A percentile compares a stretch with the other conserved stretches of the same genome.
phyloP scores from a whole-genome alignment of 192 early-diverging fungal species.

The Coemansia sp. region DNA sequence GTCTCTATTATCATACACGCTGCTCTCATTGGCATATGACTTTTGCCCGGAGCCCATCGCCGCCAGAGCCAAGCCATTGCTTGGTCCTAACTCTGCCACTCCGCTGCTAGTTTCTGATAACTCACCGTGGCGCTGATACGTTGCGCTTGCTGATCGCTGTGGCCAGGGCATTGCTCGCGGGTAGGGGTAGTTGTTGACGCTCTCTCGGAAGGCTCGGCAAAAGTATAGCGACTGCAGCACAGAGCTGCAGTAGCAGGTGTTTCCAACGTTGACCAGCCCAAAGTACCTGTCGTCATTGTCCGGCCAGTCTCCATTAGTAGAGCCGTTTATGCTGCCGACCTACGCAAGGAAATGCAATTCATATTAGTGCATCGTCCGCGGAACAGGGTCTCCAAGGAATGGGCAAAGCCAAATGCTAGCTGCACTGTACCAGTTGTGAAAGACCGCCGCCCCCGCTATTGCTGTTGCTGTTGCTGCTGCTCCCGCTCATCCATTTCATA shows the following conservation, averaged over 20 bases:
- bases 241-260: slow-evolving; percentile 85
- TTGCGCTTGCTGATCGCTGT: not conserved
- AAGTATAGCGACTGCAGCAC: slow-evolving; percentile 95
- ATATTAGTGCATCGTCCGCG: not conserved
- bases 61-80: not conserved
- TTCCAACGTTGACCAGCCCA: slow-evolving; percentile 86
- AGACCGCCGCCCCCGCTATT: not conserved
- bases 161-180: slow-evolving; percentile 28
- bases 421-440: not conserved
- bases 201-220: slow-evolving; percentile 91
- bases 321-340: slow-evolving; percentile 16
- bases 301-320: slow-evolving; percentile 35
- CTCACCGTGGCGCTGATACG: not conserved
- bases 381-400: not conserved
- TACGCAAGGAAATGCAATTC: slow-evolving; percentile 6
- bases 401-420: too few species aligned
- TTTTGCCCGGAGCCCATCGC: not conserved
- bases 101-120: not conserved
- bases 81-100: slow-evolving; percentile 9
- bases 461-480: slow-evolving; percentile 18
- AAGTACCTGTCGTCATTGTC: slow-evolving; percentile 74
- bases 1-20: not conserved
- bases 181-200: slow-evolving; percentile 73
- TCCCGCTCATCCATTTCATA: slow-evolving; percentile 65
- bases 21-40: not conserved